A percentile compares a stretch with the other conserved stretches of the same genome.
Conservation (phyloP, 2,329 filamentous ascomycete genomes). For the Stachybotrys chlorohalonatus region DNA sequence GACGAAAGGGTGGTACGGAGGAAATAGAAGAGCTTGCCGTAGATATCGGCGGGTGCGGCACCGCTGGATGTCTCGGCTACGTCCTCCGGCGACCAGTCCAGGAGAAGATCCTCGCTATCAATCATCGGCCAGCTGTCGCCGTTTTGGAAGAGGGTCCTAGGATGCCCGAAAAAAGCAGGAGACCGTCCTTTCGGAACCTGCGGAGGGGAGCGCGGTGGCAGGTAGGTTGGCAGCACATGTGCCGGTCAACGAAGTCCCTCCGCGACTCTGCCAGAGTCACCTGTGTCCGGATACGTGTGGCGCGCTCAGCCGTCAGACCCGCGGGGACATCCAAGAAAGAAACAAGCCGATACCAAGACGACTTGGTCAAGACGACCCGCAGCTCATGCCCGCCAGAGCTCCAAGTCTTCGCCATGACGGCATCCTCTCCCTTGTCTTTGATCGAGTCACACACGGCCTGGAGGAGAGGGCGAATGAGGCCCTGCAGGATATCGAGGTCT, state of each 20-base stretch:
- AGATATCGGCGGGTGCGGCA: not conserved
- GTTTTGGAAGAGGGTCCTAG: not conserved
- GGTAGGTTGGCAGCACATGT: too few relatives aligned
- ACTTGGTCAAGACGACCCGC: not conserved
- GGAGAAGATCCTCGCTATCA: not conserved
- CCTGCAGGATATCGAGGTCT: slow-evolving; percentile 4
- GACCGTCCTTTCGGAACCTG: not conserved
- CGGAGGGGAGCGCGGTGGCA: too few relatives aligned
- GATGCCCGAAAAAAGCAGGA: not conserved
- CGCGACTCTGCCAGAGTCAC: too few relatives aligned
- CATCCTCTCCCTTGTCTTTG: not conserved
- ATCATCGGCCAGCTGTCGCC: not conserved
- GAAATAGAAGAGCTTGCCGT: not conserved
- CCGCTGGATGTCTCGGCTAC: not conserved
- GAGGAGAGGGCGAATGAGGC: not conserved
- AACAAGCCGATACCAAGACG: not conserved
- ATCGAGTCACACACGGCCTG: not conserved
- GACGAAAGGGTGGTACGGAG: not conserved
- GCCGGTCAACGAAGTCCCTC: too few relatives aligned
- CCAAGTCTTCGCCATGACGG: not conserved
- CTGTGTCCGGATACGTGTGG: too few relatives aligned
- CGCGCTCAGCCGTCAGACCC: not conserved
- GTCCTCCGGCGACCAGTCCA: not conserved
- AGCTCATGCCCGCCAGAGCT: not conserved
- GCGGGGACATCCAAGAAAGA: not conserved